Percentiles rank a stretch among this genome's conserved stretches.
Conservation (phyloP, 1,284 basidiomycete species). For the Ustilago lituana region DNA sequence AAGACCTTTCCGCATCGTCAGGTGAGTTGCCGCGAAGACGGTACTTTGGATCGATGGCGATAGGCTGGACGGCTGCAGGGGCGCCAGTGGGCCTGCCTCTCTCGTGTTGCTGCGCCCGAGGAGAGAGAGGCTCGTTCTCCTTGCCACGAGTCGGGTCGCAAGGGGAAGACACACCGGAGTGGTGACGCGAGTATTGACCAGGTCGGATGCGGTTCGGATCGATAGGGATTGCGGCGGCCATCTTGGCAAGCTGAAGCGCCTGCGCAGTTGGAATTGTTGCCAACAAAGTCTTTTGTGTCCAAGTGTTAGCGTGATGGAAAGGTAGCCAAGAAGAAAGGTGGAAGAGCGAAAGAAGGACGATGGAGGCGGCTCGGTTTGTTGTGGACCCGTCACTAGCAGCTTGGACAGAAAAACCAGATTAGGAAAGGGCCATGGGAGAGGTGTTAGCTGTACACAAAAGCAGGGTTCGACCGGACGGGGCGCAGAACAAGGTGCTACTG, state of each 20-base stretch:
- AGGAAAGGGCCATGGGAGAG: constrained; percentile 12
- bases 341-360: constrained; percentile 5
- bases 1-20: constrained; percentile 15
- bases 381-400: not conserved
- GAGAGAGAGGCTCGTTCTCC: constrained; percentile 36
- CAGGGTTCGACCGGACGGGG: constrained; percentile 14
- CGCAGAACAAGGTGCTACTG: constrained; percentile 35
- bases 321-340: not conserved
- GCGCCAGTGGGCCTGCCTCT: constrained; percentile 3
- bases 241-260: constrained; percentile 16
- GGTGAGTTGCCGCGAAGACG: constrained; percentile 48
- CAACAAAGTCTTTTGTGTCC: not conserved
- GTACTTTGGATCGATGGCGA: constrained; percentile 37
- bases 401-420: constrained; percentile 9
- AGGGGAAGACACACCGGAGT: constrained; percentile 14
- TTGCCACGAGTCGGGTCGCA: constrained; percentile 20
- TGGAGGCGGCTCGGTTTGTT: constrained; percentile 9
- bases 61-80: constrained; percentile 12
- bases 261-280: not conserved
- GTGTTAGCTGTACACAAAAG: constrained; percentile 3
- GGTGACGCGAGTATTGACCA: constrained; percentile 45
- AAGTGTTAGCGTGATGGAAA: not conserved
- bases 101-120: constrained; percentile 1
- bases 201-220: constrained; percentile 36
- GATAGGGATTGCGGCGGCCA: constrained; percentile 27